A percentile compares a stretch with the other conserved stretches of the same genome.
Evolutionary conservation across 148 eudicot species (phyloP).

Genomic region (Suaeda aralocaspica): DNA sequence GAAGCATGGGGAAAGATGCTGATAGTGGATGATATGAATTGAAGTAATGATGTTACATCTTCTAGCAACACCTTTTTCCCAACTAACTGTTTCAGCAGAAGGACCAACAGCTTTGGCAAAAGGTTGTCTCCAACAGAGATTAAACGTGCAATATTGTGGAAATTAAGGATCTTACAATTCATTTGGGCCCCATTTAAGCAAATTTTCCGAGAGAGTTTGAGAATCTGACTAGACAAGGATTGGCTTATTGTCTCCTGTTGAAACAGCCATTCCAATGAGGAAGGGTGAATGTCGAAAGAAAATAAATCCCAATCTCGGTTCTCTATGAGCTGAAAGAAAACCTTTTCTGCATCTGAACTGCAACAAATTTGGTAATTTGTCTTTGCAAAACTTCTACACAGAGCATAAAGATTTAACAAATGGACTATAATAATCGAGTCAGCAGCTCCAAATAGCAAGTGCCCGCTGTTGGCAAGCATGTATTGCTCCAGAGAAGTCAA

Average conservation of each 20-base stretch:
- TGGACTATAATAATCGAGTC: slow-evolving; percentile 33
- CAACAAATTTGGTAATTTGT: slow-evolving; percentile 57
- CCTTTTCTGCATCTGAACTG: slow-evolving; percentile 81
- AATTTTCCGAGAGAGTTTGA: slow-evolving; percentile 54
- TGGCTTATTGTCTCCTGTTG: slow-evolving; percentile 76
- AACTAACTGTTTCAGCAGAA: slow-evolving; percentile 44
- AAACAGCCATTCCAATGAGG: slow-evolving; percentile 81
- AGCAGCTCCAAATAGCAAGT: slow-evolving; percentile 37
- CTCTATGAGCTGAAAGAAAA: slow-evolving; percentile 52
- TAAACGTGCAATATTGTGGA: slow-evolving; percentile 50
- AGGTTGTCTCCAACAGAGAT: slow-evolving; percentile 56
- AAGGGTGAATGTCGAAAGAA: slow-evolving; percentile 48
- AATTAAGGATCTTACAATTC: slow-evolving; percentile 29
- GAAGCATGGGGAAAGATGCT: slow-evolving; percentile 65
- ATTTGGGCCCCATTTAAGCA: slow-evolving; percentile 26
- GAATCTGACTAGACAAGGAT: slow-evolving; percentile 56
- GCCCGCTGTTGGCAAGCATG: slow-evolving; percentile 61
- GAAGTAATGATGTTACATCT: slow-evolving; percentile 51
- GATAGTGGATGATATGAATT: slow-evolving; percentile 38
- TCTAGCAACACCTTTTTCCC: slow-evolving; percentile 39
- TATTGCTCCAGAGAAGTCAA: slow-evolving; percentile 92
- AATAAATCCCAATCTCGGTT: slow-evolving; percentile 70
- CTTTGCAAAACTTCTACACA: slow-evolving; percentile 65
- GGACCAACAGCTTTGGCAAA: slow-evolving; percentile 52
- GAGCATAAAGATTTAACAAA: slow-evolving; percentile 66